phyloP scores from a whole-genome alignment of 495 filamentous ascomycete genomes.

The Staphylotrichum tortipilum region DNA sequence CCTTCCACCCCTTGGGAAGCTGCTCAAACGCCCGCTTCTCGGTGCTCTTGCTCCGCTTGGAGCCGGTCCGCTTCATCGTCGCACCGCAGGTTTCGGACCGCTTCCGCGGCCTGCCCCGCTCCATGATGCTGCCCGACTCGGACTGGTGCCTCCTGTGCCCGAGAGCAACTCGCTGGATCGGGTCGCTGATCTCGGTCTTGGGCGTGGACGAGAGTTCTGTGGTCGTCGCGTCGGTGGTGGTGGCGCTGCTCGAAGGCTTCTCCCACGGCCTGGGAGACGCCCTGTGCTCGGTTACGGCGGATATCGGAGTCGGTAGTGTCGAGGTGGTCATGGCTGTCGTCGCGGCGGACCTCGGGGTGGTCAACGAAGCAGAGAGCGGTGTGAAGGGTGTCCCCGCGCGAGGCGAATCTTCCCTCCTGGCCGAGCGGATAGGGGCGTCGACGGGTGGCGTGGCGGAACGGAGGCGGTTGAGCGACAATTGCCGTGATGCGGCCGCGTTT shows the following conservation, averaged over 20 bases:
- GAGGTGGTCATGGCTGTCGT: conserved; percentile 35
- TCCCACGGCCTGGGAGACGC: conserved; percentile 42
- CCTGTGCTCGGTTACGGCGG: conserved; percentile 34
- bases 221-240: conserved; percentile 19
- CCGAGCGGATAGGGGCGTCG: conserved; percentile 27
- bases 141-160: conserved; percentile 43
- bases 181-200: conserved; percentile 28
- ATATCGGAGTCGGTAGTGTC: conserved; percentile 39
- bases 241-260: conserved; percentile 17
- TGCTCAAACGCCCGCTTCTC: conserved; percentile 45
- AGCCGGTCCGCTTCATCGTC: conserved; percentile 24
- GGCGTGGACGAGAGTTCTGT: conserved; percentile 19
- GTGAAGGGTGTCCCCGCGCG: conserved; percentile 36
- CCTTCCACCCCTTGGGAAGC: conserved; percentile 50
- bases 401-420: conserved; percentile 38
- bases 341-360: conserved; percentile 32
- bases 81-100: conserved; percentile 28
- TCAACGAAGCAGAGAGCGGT: conserved; percentile 32
- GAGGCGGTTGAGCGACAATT: conserved; percentile 32
- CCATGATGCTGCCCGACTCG: conserved; percentile 51
- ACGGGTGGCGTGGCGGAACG: conserved; percentile 31
- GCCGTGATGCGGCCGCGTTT: conserved; percentile 25
- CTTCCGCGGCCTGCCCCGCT: conserved; percentile 50
- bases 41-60: conserved; percentile 33
- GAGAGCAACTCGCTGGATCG: conserved; percentile 14